Conservation (phyloP, 2,329 filamentous ascomycete genomes). For the Paracoccidioides brasiliensis region DNA sequence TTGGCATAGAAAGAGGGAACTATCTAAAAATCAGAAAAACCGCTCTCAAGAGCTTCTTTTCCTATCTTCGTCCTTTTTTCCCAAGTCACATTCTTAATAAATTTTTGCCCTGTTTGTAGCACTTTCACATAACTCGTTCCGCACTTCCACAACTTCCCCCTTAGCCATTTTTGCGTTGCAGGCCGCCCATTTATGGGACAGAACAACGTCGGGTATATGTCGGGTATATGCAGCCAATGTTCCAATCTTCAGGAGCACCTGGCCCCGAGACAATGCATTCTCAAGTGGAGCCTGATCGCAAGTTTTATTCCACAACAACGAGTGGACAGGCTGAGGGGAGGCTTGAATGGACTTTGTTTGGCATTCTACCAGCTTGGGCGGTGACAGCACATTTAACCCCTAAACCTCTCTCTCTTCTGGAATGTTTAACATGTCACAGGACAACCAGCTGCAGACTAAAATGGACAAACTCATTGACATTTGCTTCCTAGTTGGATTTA, state of each 20-base stretch:
- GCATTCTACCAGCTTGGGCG: slow-evolving; percentile 35
- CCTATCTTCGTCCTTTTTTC: neutral
- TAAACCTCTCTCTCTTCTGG: slow-evolving; percentile 29
- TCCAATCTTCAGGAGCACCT: slow-evolving; percentile 53
- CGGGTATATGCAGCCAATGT: slow-evolving; percentile 49
- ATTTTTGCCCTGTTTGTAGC: neutral
- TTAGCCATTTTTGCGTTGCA: too few species aligned
- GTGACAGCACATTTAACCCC: slow-evolving; percentile 36
- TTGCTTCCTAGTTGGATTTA: slow-evolving; percentile 43
- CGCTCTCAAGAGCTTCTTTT: neutral
- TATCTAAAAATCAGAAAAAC: neutral
- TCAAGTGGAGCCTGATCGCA: slow-evolving; percentile 47
- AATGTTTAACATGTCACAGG: slow-evolving; percentile 37
- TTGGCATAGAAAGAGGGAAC: too few species aligned
- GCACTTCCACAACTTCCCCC: neutral
- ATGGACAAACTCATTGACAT: slow-evolving; percentile 42
- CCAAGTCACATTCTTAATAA: neutral
- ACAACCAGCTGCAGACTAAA: slow-evolving; percentile 33
- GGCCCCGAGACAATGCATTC: slow-evolving; percentile 57
- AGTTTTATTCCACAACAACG: slow-evolving; percentile 38
- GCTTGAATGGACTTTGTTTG: slow-evolving; percentile 36
- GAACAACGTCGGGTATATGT: slow-evolving; percentile 33
- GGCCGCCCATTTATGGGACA: too few species aligned
- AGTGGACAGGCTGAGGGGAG: slow-evolving; percentile 25
- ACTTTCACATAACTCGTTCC: neutral